Conservation (phyloP, 2,329 filamentous ascomycete species). For the Chrysoporthe deuterocubensis region DNA sequence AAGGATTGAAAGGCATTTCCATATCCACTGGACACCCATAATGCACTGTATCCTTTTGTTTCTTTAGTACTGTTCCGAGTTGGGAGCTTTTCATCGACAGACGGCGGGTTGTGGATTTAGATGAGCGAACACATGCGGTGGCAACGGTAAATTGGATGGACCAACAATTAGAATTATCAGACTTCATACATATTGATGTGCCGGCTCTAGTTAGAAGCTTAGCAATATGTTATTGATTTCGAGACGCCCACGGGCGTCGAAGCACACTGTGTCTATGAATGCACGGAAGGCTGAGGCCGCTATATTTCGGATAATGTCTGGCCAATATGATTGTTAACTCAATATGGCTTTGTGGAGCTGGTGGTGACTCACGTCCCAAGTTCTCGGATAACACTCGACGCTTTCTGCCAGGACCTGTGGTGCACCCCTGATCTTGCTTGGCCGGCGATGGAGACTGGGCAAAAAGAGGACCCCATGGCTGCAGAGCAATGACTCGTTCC, state of each 20-base stretch:
- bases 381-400: not conserved
- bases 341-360: not conserved
- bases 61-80: not conserved
- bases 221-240: not conserved
- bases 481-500: too few species aligned
- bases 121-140: not conserved
- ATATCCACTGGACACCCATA: not conserved
- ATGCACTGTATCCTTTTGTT: too few species aligned
- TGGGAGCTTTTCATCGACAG: not conserved
- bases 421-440: too few species aligned
- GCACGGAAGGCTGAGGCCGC: not conserved
- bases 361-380: not conserved
- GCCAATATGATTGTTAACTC: not conserved
- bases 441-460: too few species aligned
- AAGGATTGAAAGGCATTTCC: not conserved
- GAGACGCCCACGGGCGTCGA: not conserved
- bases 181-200: not conserved
- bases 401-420: too few species aligned
- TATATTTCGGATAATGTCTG: not conserved
- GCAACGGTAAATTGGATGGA: not conserved
- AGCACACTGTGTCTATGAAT: not conserved
- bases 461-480: too few species aligned
- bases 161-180: not conserved
- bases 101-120: not conserved
- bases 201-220: not conserved